Evolutionary conservation across 495 filamentous ascomycete genomes (phyloP), one percentile per base, ranked within the genome.

Genomic region (Hypoxylon crocopeplum): DNA sequence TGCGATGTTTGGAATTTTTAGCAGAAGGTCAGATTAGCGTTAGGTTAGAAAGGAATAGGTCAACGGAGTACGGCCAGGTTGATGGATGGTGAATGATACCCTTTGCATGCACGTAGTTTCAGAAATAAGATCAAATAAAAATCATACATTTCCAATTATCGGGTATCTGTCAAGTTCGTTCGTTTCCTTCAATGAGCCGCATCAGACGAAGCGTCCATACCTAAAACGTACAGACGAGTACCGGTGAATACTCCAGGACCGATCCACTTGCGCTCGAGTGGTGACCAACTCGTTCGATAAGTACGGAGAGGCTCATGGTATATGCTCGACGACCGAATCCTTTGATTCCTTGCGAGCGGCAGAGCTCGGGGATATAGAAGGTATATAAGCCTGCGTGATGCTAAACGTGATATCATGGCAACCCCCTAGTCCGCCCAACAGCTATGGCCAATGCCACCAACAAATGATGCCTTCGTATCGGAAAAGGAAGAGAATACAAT

Each of bases 361-460:
- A n/a, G n/a, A n/a, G n/a, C n/a, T n/a, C n/a, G n/a, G n/a, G n/a
- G n/a, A n/a, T n/a, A n/a, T n/a, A n/a, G n/a, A n/a, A n/a, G n/a
- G n/a, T n/a, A n/a, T n/a, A n/a, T n/a, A n/a, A n/a, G n/a, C n/a
- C n/a, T n/a, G n/a, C n/a, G n/a, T n/a, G n/a, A 38, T 56, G 48
- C 45, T 40, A 10, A 45, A 55, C 55, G 39, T 59, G 20, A 50
- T 53, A 45, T 59, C 61, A 55, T 59, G 42, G 48, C 13, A 33
- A 25, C 48, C 39, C 59, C 37, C 42, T 30, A 34, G 42, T 33
- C 27, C 48, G 2, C 21, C 24, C 21, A 24, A 34, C 22, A 8
- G 30, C 11, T 25, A 24, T 22, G 17, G 30, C 29, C 21, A 40
- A 25, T 56, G n/a, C 10, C 13, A 45, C 38, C 22, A 44, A 11